Percentiles rank a stretch among this genome's conserved stretches.
Evolutionary conservation across 2,329 filamentous ascomycete genomes (phyloP).

Genomic region (Calonectria crousiana): DNA sequence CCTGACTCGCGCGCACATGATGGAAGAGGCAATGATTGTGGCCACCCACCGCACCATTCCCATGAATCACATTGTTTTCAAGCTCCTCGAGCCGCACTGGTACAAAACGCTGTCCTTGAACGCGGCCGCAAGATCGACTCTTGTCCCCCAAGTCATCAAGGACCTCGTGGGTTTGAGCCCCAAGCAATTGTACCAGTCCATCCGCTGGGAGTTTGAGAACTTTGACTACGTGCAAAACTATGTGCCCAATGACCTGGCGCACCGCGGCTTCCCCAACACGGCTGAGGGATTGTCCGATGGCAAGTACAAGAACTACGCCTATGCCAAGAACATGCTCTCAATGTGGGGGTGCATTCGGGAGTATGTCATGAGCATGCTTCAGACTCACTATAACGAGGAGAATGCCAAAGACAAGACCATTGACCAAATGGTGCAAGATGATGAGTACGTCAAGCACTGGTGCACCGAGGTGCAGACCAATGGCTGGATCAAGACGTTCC

Average conservation of each 20-base stretch:
- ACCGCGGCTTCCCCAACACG: constrained; percentile 56
- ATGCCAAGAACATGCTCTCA: constrained; percentile 58
- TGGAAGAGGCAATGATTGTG: constrained; percentile 63
- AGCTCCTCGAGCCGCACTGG: constrained; percentile 61
- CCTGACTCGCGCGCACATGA: constrained; percentile 57
- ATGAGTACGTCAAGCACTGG: constrained; percentile 54
- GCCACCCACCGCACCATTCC: constrained; percentile 57
- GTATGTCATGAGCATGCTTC: constrained; percentile 56
- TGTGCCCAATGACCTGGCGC: constrained; percentile 58
- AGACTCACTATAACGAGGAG: constrained; percentile 47
- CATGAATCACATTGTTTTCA: constrained; percentile 57
- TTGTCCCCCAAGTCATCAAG: constrained; percentile 59
- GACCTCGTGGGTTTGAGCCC: constrained; percentile 56
- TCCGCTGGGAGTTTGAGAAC: constrained; percentile 55
- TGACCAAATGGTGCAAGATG: constrained; percentile 42
- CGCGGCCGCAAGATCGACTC: constrained; percentile 56
- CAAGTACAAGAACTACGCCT: constrained; percentile 62
- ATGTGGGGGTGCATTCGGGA: constrained; percentile 58
- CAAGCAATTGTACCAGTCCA: constrained; percentile 51
- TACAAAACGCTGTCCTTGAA: constrained; percentile 63
- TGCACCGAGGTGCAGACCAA: constrained; percentile 53
- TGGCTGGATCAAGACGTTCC: constrained; percentile 57
- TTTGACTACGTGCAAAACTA: constrained; percentile 60
- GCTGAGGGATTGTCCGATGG: constrained; percentile 45
- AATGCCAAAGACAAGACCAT: constrained; percentile 48